Conservation (phyloP, 163 green algal species). For the Scenedesmus sp. region DNA sequence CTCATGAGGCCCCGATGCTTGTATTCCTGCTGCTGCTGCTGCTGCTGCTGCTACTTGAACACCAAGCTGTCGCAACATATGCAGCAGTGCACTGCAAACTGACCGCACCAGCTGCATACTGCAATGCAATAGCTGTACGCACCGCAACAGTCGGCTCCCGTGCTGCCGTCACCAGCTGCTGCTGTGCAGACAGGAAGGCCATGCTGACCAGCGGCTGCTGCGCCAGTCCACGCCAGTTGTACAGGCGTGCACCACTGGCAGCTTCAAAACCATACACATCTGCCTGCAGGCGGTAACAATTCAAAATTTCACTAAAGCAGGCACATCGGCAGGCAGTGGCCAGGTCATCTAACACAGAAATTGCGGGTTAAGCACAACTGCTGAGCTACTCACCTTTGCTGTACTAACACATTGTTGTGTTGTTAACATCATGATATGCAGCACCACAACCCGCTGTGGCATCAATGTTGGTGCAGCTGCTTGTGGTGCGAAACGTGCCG, state of each 20-base stretch:
- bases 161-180: slow-evolving; percentile 34
- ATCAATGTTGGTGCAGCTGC: not conserved
- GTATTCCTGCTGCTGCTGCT: too few relatives aligned
- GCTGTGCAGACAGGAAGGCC: not conserved
- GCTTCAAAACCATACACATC: slow-evolving; percentile 42
- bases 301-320: not conserved
- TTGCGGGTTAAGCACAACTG: too few relatives aligned
- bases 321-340: not conserved
- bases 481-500: not conserved
- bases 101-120: too few relatives aligned
- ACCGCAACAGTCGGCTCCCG: slow-evolving; percentile 27
- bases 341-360: too few relatives aligned
- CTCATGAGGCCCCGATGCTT: too few relatives aligned
- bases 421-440: too few relatives aligned
- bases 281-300: slow-evolving; percentile 5
- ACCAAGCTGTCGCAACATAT: too few relatives aligned
- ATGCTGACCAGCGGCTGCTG: slow-evolving; percentile 40
- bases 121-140: not conserved
- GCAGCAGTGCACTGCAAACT: too few relatives aligned
- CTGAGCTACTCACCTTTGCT: too few relatives aligned
- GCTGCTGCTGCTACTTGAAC: too few relatives aligned
- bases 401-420: too few relatives aligned
- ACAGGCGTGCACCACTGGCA: slow-evolving; percentile 5
- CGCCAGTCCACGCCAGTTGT: slow-evolving; percentile 33
- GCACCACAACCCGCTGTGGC: not conserved